phyloP scores from a whole-genome alignment of 2,329 filamentous ascomycete genomes.

The Colletotrichum musicola region DNA sequence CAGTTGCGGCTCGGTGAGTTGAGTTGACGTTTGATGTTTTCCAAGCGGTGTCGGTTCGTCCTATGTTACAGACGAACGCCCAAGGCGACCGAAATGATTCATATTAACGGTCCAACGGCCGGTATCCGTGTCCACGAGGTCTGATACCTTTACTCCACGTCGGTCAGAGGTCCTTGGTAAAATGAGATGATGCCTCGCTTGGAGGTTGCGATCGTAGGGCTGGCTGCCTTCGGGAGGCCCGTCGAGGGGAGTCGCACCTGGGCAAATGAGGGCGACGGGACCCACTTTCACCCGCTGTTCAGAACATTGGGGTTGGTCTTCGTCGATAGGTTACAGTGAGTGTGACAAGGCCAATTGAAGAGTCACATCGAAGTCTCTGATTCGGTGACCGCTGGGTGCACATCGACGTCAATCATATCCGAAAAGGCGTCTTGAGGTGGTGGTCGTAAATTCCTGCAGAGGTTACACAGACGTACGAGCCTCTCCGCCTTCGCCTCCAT shows the following conservation, averaged over 20 bases:
- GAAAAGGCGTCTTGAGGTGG: too few species aligned
- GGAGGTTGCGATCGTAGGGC: not conserved
- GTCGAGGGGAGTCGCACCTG: not conserved
- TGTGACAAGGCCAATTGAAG: not conserved
- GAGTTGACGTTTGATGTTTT: slow-evolving; percentile 3
- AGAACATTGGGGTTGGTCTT: not conserved
- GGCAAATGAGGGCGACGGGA: not conserved
- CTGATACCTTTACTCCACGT: too few species aligned
- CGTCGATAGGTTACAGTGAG: not conserved
- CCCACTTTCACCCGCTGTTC: slow-evolving; percentile 8
- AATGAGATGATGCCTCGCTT: not conserved
- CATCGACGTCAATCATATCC: too few species aligned
- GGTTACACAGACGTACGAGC: too few species aligned
- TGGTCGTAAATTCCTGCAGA: too few species aligned
- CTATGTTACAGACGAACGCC: not conserved
- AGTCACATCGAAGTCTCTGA: too few species aligned
- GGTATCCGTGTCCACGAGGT: too few species aligned
- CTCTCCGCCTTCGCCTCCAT: too few species aligned
- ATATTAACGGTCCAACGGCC: too few species aligned
- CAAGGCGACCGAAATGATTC: not conserved
- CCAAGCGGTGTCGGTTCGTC: not conserved
- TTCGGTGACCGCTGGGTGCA: too few species aligned
- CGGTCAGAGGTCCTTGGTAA: not conserved
- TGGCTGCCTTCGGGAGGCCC: slow-evolving; percentile 12
- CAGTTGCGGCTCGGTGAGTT: not conserved